A percentile compares a stretch with the other conserved stretches of the same genome.
phyloP scores from a whole-genome alignment of 495 filamentous ascomycete species.

The Bombardia bombarda region DNA sequence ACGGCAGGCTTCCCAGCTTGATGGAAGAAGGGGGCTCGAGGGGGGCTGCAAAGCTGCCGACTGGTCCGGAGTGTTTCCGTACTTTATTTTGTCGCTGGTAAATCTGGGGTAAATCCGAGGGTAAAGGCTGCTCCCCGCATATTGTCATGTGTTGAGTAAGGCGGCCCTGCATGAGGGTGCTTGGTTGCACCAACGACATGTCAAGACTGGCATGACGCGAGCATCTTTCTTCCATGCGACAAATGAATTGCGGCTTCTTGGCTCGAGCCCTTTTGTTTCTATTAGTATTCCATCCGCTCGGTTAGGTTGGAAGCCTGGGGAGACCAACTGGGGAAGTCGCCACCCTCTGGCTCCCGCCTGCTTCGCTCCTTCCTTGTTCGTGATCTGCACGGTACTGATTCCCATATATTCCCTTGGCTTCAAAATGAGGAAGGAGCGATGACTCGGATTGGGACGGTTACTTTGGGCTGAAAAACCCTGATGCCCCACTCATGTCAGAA shows the following conservation, averaged over 20 bases:
- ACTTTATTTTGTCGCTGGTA: slow-evolving; percentile 17
- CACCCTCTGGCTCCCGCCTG: no score
- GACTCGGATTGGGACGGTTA: no score
- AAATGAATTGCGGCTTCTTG: slow-evolving; percentile 7
- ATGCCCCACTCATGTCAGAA: no score
- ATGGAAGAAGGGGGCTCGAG: no score
- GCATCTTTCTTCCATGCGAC: slow-evolving; percentile 1
- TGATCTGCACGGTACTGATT: no score
- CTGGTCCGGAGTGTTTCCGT: slow-evolving; percentile 19
- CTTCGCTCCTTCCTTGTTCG: no score
- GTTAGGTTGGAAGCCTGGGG: neutral
- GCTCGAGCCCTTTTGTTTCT: neutral
- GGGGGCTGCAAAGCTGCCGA: slow-evolving; percentile 21
- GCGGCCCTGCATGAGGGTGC: neutral
- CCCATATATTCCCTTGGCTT: no score
- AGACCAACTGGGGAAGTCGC: neutral
- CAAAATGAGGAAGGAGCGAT: no score
- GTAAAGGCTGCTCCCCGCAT: slow-evolving; percentile 9
- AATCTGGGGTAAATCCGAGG: slow-evolving; percentile 24
- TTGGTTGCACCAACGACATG: neutral
- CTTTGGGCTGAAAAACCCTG: no score
- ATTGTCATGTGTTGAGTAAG: neutral
- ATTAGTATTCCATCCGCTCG: neutral
- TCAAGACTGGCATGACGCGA: neutral
- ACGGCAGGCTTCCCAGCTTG: slow-evolving; percentile 12